Evolutionary conservation across 2,329 filamentous ascomycete genomes (phyloP).

Genomic region (Neophaeococcomyces mojaviensis): DNA sequence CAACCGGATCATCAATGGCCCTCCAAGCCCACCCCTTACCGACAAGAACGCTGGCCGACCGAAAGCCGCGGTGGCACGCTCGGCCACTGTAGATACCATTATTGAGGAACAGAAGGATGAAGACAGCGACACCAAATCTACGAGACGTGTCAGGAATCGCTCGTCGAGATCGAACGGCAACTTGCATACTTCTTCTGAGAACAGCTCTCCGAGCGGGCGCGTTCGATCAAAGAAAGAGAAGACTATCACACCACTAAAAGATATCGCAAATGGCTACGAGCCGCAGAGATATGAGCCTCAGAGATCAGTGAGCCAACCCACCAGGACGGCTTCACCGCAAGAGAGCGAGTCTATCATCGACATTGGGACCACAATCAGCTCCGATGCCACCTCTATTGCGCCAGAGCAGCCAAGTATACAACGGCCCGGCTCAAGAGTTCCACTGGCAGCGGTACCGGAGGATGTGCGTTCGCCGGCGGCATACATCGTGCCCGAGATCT

Average conservation of each 20-base stretch:
- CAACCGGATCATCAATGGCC: conserved; percentile 27
- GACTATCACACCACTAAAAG: conserved; percentile 33
- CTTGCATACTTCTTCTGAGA: conserved; percentile 33
- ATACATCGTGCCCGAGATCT: background rate
- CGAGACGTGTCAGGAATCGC: conserved; percentile 31
- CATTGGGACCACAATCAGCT: conserved; percentile 23
- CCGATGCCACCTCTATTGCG: conserved; percentile 40
- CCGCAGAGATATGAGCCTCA: conserved; percentile 27
- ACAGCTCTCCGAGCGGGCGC: conserved; percentile 14
- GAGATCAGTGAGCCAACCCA: conserved; percentile 30
- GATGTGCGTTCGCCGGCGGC: conserved; percentile 2
- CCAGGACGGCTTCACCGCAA: conserved; percentile 29
- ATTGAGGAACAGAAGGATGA: conserved; percentile 26
- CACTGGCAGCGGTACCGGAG: conserved; percentile 6
- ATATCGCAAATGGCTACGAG: conserved; percentile 19
- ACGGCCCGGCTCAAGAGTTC: conserved; percentile 19
- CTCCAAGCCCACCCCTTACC: conserved; percentile 43
- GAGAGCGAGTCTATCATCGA: conserved; percentile 15
- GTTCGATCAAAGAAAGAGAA: conserved; percentile 27
- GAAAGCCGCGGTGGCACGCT: conserved; percentile 27
- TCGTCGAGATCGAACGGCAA: conserved; percentile 37
- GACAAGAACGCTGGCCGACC: conserved; percentile 30
- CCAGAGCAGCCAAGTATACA: conserved; percentile 33
- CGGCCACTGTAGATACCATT: conserved; percentile 23
- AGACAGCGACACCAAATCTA: conserved; percentile 30